Conservation (phyloP, 2,329 filamentous ascomycete genomes). For the Ceratocystis variospora region DNA sequence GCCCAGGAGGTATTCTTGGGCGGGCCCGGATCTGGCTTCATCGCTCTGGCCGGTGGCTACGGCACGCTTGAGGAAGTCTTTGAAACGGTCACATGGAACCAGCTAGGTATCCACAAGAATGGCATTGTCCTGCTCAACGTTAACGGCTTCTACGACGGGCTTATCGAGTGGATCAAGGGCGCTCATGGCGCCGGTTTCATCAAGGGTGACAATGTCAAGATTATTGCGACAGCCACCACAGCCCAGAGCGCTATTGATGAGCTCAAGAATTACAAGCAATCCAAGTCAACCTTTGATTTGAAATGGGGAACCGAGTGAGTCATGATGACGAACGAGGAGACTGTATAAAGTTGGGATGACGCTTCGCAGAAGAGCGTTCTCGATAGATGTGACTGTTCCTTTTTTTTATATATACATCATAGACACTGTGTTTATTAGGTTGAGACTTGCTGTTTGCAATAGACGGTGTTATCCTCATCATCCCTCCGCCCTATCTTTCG, state of each 20-base stretch:
- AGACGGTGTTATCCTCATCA: neutral
- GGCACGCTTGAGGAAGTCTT: constrained; percentile 94
- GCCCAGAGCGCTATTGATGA: constrained; percentile 58
- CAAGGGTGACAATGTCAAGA: constrained; percentile 51
- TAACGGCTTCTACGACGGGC: constrained; percentile 80
- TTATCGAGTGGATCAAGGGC: constrained; percentile 67
- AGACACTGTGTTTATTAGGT: neutral
- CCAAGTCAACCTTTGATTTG: constrained; percentile 62
- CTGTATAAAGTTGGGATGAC: neutral
- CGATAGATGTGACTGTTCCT: no score
- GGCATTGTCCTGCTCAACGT: constrained; percentile 77
- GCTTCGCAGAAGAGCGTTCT: neutral
- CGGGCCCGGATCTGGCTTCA: constrained; percentile 73
- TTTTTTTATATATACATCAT: neutral
- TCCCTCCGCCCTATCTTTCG: no score
- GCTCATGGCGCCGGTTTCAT: constrained; percentile 70
- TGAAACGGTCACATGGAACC: constrained; percentile 87
- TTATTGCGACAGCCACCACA: constrained; percentile 62
- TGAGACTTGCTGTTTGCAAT: no score
- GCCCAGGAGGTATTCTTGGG: constrained; percentile 71
- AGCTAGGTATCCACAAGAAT: constrained; percentile 75
- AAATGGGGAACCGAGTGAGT: constrained; percentile 58
- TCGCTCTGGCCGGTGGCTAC: constrained; percentile 78
- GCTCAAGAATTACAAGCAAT: constrained; percentile 61
- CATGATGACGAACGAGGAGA: neutral